Base-by-base conservation (phyloP, 495 filamentous ascomycete genomes). In the Aspergillus sclerotiicarbonarius region DNA sequence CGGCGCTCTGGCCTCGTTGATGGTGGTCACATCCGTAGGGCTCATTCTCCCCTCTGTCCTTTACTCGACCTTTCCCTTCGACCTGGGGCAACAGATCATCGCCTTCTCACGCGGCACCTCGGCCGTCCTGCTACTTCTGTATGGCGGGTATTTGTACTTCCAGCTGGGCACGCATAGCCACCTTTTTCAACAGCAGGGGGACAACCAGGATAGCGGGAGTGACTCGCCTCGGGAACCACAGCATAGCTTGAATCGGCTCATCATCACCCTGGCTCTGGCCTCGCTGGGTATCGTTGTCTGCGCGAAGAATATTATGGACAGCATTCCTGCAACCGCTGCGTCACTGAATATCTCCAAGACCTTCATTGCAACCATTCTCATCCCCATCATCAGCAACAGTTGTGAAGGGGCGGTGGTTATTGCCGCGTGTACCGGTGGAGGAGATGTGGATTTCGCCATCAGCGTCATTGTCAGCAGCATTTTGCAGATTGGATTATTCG, bases 61-160 rank as follows among this genome's bases (percentile, higher is more conserved):
- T 30, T 63, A 62, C 37, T 60, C 66, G 15, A 67, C 55, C 32
- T 62, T 59, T 30, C 48, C 60, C 18, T 57, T 55, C 20, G 60
- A 63, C 0, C 67, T 85, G 25, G 74, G 86, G 37, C 64, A 75
- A 8, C 86, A 85, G 59, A 85, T 67, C 16, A 43, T 67, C 9
- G 56, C n/a, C 33, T 46, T 73, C 8, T 67, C 65, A 31, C 67
- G 59, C 15, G 63, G 61, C 10, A 64, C 62, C 19, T 62, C 71
- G 4, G 60, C 64, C 16, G 78, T 91, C 31, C 75, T 91, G 3
- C 75, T 92, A 6, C 37, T 87, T 35, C 79, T 91, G 9, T 92
- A 92, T 66, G 65, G 83, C 39, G 74, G 89, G 4, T 92, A 90
- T 60, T 80, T 92, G 35, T 63, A 88, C 30, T 91, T 74, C 60